Conservation (phyloP, 1,139 yeast species). For the Chernovozyma aurita region DNA sequence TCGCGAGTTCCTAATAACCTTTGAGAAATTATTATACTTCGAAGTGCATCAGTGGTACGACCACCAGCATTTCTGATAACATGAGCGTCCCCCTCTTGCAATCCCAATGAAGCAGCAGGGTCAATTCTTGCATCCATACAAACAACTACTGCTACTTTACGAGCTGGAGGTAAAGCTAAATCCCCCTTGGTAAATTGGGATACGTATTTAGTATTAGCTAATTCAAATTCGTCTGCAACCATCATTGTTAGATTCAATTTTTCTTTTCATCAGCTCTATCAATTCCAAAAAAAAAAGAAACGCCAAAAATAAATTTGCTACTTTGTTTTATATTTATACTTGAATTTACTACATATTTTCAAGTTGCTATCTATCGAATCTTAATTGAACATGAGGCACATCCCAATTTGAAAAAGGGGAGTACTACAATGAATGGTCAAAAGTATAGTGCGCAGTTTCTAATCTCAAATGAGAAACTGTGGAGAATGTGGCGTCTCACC, state of each 20-base stretch:
- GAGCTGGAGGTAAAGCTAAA: slow-evolving; percentile 32
- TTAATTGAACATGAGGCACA: too few species aligned
- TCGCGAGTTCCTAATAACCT: slow-evolving; percentile 32
- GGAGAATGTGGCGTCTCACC: too few species aligned
- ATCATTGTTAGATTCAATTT: too few species aligned
- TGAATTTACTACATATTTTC: too few species aligned
- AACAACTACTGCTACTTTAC: slow-evolving; percentile 31
- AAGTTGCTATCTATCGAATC: too few species aligned
- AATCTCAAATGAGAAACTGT: too few species aligned
- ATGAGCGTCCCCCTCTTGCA: slow-evolving; percentile 41
- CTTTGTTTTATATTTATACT: too few species aligned
- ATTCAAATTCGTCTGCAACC: slow-evolving; percentile 21
- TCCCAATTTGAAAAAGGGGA: too few species aligned
- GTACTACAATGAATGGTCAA: too few species aligned
- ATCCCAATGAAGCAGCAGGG: slow-evolving; percentile 37
- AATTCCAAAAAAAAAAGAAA: not conserved
- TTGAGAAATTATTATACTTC: slow-evolving; percentile 37
- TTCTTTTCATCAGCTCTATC: not conserved
- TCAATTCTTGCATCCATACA: slow-evolving; percentile 46
- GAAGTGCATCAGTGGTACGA: slow-evolving; percentile 35
- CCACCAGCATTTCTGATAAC: slow-evolving; percentile 46
- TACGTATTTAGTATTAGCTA: slow-evolving; percentile 17
- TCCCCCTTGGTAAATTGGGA: slow-evolving; percentile 19
- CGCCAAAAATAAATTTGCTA: not conserved
- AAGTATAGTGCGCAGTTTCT: too few species aligned